Evolutionary conservation across 441 rosid species (phyloP).

Genomic region (Hura crepitans): DNA sequence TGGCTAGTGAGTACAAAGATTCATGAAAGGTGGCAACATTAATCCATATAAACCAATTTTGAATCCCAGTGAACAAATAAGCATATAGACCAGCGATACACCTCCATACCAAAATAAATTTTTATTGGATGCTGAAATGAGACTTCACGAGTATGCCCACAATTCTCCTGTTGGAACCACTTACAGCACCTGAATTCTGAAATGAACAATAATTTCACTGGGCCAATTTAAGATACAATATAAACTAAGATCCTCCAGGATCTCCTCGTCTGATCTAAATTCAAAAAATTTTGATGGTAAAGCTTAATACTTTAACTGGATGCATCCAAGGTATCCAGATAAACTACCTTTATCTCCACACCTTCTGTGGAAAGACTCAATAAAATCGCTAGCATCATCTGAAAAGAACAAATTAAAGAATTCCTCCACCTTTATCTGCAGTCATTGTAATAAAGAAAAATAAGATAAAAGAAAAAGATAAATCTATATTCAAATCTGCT

Average conservation of each 20-base stretch:
- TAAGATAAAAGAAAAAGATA: slow-evolving; percentile 13
- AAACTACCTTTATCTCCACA: slow-evolving; percentile 92
- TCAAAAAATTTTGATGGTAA: slow-evolving; percentile 7
- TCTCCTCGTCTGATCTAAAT: slow-evolving; percentile 13
- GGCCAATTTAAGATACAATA: slow-evolving; percentile 12
- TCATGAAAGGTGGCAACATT: not conserved
- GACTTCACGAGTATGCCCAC: slow-evolving; percentile 68
- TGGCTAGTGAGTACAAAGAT: not conserved
- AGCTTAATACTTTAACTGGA: slow-evolving; percentile 15
- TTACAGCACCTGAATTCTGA: slow-evolving; percentile 77
- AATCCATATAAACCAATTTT: slow-evolving; percentile 9
- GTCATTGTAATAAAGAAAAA: slow-evolving; percentile 22
- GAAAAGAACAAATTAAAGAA: slow-evolving; percentile 71
- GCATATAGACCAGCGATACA: slow-evolving; percentile 8
- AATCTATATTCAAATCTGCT: slow-evolving; percentile 8
- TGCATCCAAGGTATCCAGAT: slow-evolving; percentile 20
- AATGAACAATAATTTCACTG: slow-evolving; percentile 19
- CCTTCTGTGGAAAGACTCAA: slow-evolving; percentile 65
- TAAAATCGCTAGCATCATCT: slow-evolving; percentile 53
- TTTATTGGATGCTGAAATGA: slow-evolving; percentile 94
- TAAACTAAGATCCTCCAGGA: slow-evolving; percentile 8
- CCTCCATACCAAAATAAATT: slow-evolving; percentile 73
- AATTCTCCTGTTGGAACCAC: slow-evolving; percentile 66
- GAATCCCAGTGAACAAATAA: slow-evolving; percentile 6
- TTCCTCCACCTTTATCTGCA: slow-evolving; percentile 82